Conservation (phyloP, 2,329 filamentous ascomycete species). For the Colletotrichum euphorbiae region DNA sequence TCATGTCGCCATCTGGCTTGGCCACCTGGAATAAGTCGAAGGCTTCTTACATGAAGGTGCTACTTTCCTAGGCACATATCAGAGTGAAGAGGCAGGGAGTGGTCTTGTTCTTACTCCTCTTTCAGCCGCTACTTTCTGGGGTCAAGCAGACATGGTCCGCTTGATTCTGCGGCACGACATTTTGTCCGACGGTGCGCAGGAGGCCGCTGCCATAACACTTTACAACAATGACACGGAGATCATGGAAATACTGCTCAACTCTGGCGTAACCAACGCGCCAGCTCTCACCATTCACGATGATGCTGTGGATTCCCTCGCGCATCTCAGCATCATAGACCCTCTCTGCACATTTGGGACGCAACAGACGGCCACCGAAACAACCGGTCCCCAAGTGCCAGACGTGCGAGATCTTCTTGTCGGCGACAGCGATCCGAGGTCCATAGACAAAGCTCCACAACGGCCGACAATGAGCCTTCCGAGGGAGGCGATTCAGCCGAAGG, state of each 20-base stretch:
- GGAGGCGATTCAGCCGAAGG: conserved; percentile 14
- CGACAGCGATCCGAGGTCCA: background rate
- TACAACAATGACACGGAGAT: conserved; percentile 40
- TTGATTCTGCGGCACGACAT: conserved; percentile 41
- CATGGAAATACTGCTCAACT: conserved; percentile 40
- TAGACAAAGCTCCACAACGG: background rate
- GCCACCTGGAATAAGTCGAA: conserved; percentile 40
- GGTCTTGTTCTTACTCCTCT: conserved; percentile 44
- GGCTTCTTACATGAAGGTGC: conserved; percentile 40
- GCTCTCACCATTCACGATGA: background rate
- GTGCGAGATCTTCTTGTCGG: background rate
- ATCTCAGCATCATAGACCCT: conserved; percentile 2
- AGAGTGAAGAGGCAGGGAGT: conserved; percentile 1
- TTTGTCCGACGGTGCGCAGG: conserved; percentile 36
- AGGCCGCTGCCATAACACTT: conserved; percentile 43
- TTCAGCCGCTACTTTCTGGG: conserved; percentile 46
- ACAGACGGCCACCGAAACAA: too few species aligned
- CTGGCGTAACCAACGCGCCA: conserved; percentile 10
- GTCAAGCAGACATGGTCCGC: conserved; percentile 42
- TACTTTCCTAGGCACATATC: conserved; percentile 42
- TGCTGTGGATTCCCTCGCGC: background rate
- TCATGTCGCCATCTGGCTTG: conserved; percentile 46
- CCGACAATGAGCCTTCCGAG: background rate
- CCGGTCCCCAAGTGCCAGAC: background rate
- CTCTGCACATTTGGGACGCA: background rate